Conservation (phyloP, 2,329 filamentous ascomycete species). For the Diaporthe ampelina region DNA sequence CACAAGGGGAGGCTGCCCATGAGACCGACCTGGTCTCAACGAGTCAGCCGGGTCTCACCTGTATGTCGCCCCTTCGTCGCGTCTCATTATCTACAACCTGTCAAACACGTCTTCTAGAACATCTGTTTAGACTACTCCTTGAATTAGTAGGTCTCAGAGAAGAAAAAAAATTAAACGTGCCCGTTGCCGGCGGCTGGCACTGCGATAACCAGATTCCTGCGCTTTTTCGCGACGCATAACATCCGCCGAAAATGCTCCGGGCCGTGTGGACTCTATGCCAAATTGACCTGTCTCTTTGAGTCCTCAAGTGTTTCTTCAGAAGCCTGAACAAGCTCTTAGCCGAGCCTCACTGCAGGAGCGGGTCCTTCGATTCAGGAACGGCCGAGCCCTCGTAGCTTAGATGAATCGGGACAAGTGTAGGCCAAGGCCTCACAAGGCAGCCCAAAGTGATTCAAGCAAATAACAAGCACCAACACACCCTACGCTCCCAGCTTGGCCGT, state of each 20-base stretch:
- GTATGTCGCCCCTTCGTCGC: conserved; percentile 28
- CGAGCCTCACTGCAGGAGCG: conserved; percentile 22
- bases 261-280: background rate
- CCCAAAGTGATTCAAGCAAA: conserved; percentile 29
- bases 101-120: conserved; percentile 36
- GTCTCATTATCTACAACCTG: conserved; percentile 30
- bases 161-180: background rate
- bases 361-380: conserved; percentile 17
- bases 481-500: conserved; percentile 23
- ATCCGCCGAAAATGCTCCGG: conserved; percentile 13
- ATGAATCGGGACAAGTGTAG: conserved; percentile 24
- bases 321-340: conserved; percentile 25
- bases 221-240: background rate
- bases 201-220: conserved; percentile 1
- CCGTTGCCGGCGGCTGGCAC: conserved; percentile 7
- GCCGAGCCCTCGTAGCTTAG: conserved; percentile 20
- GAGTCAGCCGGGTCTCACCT: conserved; percentile 34
- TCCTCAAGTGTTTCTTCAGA: background rate
- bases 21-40: conserved; percentile 29
- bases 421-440: conserved; percentile 27
- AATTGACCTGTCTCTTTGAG: background rate
- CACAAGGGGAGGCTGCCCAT: conserved; percentile 16
- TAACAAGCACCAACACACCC: conserved; percentile 27
- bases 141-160: conserved; percentile 12
- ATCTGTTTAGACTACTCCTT: conserved; percentile 9